Percentiles rank a stretch among this genome's conserved stretches.
These are phyloP conservation scores for Moesziomyces sp. DNA, from an alignment of 1,284 basidiomycete species.

Conservation along the genomic window DNA sequence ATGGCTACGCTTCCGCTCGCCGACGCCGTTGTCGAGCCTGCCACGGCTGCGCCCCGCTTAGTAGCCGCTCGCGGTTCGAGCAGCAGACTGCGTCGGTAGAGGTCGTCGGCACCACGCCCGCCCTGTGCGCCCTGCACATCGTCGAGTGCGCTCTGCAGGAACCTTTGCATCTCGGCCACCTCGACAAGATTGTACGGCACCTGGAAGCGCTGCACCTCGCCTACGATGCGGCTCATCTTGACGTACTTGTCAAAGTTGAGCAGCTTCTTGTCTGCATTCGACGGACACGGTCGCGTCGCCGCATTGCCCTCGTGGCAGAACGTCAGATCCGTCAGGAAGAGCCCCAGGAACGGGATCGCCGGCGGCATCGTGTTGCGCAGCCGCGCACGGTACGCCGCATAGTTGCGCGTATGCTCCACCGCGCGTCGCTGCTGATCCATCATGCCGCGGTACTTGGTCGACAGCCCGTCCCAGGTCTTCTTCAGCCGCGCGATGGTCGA, in stretches of 20 bases:
- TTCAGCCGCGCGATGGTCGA: slow-evolving; percentile 67
- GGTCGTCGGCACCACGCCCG: slow-evolving; percentile 54
- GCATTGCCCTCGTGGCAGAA: slow-evolving; percentile 96
- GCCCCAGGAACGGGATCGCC: slow-evolving; percentile 71
- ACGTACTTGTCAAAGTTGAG: slow-evolving; percentile 85
- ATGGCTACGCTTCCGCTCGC: slow-evolving; percentile 39
- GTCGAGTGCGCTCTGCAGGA: slow-evolving; percentile 70
- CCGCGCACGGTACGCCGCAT: slow-evolving; percentile 86
- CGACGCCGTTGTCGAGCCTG: slow-evolving; percentile 10
- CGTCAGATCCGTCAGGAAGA: slow-evolving; percentile 90
- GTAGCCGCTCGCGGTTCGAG: slow-evolving; percentile 62
- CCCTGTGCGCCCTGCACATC: slow-evolving; percentile 48
- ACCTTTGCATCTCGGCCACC: slow-evolving; percentile 84
- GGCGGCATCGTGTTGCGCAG: slow-evolving; percentile 69
- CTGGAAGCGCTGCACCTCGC: slow-evolving; percentile 94
- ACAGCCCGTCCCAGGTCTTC: slow-evolving; percentile 75
- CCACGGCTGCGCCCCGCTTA: slow-evolving; percentile 1
- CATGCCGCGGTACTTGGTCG: slow-evolving; percentile 83
- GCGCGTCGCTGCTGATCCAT: slow-evolving; percentile 84
- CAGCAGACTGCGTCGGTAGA: slow-evolving; percentile 63
- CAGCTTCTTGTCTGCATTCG: slow-evolving; percentile 81
- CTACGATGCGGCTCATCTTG: slow-evolving; percentile 59
- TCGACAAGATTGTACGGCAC: slow-evolving; percentile 82
- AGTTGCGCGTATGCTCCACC: slow-evolving; percentile 90
- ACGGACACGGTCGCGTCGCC: slow-evolving; percentile 76